Base-by-base conservation (phyloP, 164 flowering plant species). In the Brasenia schreberi region DNA sequence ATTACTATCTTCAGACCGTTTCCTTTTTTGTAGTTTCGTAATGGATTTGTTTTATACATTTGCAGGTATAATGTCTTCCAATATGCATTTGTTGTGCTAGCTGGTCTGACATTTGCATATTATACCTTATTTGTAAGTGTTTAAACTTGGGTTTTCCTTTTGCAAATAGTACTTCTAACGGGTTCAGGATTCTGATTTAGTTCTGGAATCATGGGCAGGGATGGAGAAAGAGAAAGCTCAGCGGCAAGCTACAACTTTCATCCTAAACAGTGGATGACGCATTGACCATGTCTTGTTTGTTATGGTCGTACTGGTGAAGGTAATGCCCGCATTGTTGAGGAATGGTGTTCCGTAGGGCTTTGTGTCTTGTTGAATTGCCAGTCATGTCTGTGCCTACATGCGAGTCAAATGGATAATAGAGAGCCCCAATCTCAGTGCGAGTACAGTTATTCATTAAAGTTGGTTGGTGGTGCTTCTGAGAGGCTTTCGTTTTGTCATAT, bases 61-160 rank as follows among this genome's bases (percentile, higher is more conserved):
- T 49, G 5, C 95, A 92, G 99, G 94, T 95, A 95, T 66, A 95
- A 95, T 66, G 97, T 92, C 68, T 95, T 95, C 66, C 99, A 92
- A 79, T 89, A 92, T 73, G 97, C 81, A 7, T 95, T 92, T 73
- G 62, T 92, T 63, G 79, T 72, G 64, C 70, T 95, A 6, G 94
- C 97, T 0, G 89, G 92, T 16, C 80, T 95, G 76, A 89, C 97
- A 12, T 88, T 88, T 65, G 77, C 89, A 43, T 95, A 84, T 69
- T 92, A 95, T 75, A 81, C 81, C 7, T 85, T 87, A 66, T 91
- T 91, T 76, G 99, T 94, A 83, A 89, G 99, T 82, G 69, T 5
- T 44, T 6, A 9, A 23, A 33, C 43, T 64, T n/a, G 17, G 17
- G 11, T 4, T 19, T 43, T 7, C 7, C 59, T 5, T 49, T 49